These are phyloP conservation scores for Tulasnella sp. DNA, from an alignment of 768 basidiomycete species.

Conservation along the genomic window DNA sequence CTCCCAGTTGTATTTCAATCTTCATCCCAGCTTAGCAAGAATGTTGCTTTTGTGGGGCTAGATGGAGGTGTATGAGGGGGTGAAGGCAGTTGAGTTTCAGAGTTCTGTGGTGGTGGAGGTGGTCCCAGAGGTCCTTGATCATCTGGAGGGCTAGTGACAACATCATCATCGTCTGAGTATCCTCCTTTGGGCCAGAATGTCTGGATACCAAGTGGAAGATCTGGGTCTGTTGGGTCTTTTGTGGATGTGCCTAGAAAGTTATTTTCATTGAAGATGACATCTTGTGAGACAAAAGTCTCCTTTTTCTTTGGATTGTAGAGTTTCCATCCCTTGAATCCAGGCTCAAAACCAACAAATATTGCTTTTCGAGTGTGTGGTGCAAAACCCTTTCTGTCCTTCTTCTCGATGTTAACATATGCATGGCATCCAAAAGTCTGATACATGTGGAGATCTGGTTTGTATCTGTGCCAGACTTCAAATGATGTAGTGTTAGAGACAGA, in stretches of 20 bases:
- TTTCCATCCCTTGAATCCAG: constrained; percentile 28
- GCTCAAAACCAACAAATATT: no score
- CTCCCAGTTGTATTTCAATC: no score
- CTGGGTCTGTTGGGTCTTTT: background rate
- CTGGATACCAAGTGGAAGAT: background rate
- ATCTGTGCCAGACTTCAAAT: constrained; percentile 9
- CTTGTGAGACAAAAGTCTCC: background rate
- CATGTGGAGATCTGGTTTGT: constrained; percentile 22
- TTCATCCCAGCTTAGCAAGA: no score
- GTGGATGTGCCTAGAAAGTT: no score
- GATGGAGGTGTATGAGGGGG: background rate
- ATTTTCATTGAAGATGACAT: no score
- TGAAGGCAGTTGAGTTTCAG: no score
- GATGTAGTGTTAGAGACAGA: no score
- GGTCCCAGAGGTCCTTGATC: background rate
- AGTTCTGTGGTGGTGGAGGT: no score
- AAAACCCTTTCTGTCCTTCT: constrained; percentile 20
- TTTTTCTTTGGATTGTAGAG: constrained; percentile 23
- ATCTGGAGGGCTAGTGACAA: background rate
- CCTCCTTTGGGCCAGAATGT: no score
- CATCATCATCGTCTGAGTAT: no score
- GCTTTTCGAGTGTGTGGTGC: constrained; percentile 25
- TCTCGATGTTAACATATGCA: constrained; percentile 31
- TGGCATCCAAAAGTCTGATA: no score
- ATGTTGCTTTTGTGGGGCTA: background rate